Evolutionary conservation across 345 rosid species (phyloP).

Genomic region (Eucalyptus brandiana): DNA sequence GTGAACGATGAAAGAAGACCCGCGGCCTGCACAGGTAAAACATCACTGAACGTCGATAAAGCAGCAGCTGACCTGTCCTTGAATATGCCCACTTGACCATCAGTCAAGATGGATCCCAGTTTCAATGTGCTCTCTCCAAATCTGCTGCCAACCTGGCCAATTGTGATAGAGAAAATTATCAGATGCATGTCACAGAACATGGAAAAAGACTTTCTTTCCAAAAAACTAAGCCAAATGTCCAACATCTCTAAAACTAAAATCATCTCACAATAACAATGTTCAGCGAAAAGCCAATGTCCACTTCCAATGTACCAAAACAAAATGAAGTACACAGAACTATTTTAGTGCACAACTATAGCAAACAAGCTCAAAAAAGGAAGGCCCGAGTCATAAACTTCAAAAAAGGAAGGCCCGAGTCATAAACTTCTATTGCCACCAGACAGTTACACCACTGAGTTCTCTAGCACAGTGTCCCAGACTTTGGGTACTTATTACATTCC

Average conservation of each 20-base stretch:
- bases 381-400: neutral
- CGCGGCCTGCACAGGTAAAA: slow-evolving; percentile 88
- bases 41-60: slow-evolving; percentile 95
- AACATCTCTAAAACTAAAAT: neutral
- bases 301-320: neutral
- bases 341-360: neutral
- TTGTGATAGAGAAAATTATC: neutral
- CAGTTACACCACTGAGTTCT: neutral
- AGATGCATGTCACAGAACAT: neutral
- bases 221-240: neutral
- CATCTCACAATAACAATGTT: neutral
- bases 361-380: neutral
- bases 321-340: neutral
- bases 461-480: neutral
- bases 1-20: slow-evolving; percentile 99
- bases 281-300: neutral
- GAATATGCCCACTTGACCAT: slow-evolving; percentile 97
- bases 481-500: neutral
- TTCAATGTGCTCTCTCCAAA: slow-evolving; percentile 95
- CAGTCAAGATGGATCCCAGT: slow-evolving; percentile 85
- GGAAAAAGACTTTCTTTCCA: neutral
- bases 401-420: neutral
- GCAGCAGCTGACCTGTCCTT: slow-evolving; percentile 94
- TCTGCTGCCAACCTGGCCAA: slow-evolving; percentile 83
- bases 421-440: neutral